Evolutionary conservation across 495 filamentous ascomycete species (phyloP).

Genomic region (Penicillium crystallinum): DNA sequence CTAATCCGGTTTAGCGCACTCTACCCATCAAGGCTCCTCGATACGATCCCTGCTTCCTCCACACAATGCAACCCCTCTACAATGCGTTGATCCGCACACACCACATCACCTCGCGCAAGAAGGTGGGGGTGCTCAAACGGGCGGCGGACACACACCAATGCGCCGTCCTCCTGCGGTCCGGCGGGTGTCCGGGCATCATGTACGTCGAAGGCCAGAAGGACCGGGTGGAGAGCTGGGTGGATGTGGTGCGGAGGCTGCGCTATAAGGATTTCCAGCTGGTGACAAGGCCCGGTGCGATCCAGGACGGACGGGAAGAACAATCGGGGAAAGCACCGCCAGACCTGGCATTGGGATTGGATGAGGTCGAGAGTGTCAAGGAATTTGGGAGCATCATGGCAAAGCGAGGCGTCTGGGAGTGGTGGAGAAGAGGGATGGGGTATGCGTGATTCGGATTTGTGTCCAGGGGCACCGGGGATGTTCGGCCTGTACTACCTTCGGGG

Average conservation of each 20-base stretch:
- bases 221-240: constrained; percentile 51
- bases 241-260: constrained; percentile 43
- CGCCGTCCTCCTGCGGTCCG: constrained; percentile 59
- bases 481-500: not conserved
- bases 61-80: constrained; percentile 28
- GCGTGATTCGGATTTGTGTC: no score
- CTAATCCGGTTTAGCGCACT: not conserved
- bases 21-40: not conserved
- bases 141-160: constrained; percentile 53
- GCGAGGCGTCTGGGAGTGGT: constrained; percentile 43
- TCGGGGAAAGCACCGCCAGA: not conserved
- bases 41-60: not conserved
- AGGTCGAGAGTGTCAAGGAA: constrained; percentile 44
- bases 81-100: constrained; percentile 70
- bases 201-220: constrained; percentile 59
- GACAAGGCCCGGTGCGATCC: constrained; percentile 22
- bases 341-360: constrained; percentile 19
- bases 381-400: constrained; percentile 40
- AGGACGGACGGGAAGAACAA: not conserved
- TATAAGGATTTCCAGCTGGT: constrained; percentile 51
- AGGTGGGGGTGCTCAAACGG: constrained; percentile 60
- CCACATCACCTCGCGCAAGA: constrained; percentile 78
- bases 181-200: constrained; percentile 70
- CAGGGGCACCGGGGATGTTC: no score
- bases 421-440: constrained; percentile 48